These are phyloP conservation scores for Tagetes patula DNA, from an alignment of 129 eudicot genomes.

Conservation along the genomic window DNA sequence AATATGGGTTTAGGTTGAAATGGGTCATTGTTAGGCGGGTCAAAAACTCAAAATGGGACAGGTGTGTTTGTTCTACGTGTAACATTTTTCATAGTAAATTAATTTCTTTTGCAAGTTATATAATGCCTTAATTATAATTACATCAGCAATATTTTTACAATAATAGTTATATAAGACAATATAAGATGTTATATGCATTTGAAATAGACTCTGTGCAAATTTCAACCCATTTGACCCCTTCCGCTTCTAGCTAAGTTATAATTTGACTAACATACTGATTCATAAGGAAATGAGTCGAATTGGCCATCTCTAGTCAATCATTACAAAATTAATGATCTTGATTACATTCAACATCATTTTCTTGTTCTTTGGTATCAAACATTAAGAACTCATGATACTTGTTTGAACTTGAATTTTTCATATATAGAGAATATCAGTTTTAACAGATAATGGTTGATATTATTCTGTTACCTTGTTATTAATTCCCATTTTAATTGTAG, in stretches of 20 bases:
- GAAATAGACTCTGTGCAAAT: background rate
- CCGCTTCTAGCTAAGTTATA: background rate
- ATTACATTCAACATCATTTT: background rate
- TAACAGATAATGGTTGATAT: background rate
- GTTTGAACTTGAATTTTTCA: slow-evolving; percentile 6
- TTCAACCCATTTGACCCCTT: background rate
- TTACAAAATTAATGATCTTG: slow-evolving; percentile 14
- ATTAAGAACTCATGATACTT: slow-evolving; percentile 15
- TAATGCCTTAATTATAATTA: background rate
- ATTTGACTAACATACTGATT: background rate
- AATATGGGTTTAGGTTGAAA: background rate
- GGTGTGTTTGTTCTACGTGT: background rate
- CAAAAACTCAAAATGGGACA: background rate
- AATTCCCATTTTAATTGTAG: slow-evolving; percentile 39
- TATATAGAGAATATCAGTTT: background rate
- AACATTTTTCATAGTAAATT: background rate
- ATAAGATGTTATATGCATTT: background rate
- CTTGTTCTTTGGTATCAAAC: slow-evolving; percentile 8
- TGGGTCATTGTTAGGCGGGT: background rate
- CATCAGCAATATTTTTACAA: background rate
- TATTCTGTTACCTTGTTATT: slow-evolving; percentile 4
- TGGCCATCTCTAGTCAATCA: background rate
- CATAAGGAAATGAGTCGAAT: background rate
- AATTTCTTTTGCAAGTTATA: background rate
- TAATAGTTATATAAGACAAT: background rate